These are phyloP conservation scores for Aspergillus baeticus DNA, from an alignment of 495 filamentous ascomycete species.

Conservation along the genomic window DNA sequence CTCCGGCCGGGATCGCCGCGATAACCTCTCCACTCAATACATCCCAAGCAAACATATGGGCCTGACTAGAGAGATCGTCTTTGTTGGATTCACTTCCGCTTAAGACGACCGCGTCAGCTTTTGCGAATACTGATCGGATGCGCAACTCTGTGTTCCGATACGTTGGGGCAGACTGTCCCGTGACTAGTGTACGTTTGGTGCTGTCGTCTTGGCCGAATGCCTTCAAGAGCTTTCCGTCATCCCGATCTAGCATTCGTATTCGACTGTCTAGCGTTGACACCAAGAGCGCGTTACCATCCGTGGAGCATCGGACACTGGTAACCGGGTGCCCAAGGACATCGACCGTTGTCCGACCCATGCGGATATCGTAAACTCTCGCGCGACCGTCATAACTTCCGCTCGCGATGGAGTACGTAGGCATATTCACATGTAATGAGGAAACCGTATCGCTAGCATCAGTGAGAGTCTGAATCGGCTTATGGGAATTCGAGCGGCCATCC, in stretches of 20 bases:
- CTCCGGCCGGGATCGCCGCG: conserved; percentile 56
- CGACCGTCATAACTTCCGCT: conserved; percentile 84
- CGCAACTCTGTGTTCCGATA: conserved; percentile 69
- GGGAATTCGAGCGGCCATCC: conserved; percentile 64
- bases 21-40: conserved; percentile 71
- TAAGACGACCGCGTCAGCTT: conserved; percentile 73
- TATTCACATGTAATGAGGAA: conserved; percentile 52
- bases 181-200: not conserved
- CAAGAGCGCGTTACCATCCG: conserved; percentile 71
- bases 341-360: conserved; percentile 69
- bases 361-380: conserved; percentile 81
- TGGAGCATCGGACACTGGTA: conserved; percentile 69
- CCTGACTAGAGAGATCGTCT: conserved; percentile 51
- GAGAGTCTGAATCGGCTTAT: conserved; percentile 76
- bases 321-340: conserved; percentile 61
- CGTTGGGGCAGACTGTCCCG: conserved; percentile 7
- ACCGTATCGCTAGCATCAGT: conserved; percentile 78
- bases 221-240: conserved; percentile 69
- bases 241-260: conserved; percentile 78
- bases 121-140: conserved; percentile 69
- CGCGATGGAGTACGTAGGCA: conserved; percentile 42
- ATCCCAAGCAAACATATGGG: conserved; percentile 80
- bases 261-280: conserved; percentile 72
- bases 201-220: conserved; percentile 57
- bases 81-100: conserved; percentile 71